Conservation (phyloP, 768 basidiomycete species). For the Imleria badia region DNA sequence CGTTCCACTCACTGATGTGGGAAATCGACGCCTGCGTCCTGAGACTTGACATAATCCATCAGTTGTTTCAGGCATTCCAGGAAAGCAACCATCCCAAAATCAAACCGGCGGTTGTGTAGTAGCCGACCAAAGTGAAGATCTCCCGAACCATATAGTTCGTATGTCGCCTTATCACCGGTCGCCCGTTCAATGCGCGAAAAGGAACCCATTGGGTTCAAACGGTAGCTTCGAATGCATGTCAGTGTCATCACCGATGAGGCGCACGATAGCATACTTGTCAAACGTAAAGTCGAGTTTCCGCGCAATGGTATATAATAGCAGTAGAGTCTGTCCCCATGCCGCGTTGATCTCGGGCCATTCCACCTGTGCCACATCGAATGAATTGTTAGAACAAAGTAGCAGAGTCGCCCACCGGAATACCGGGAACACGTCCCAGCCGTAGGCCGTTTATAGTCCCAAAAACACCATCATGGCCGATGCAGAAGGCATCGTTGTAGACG, state of each 20-base stretch:
- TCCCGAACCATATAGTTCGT: constrained; percentile 94
- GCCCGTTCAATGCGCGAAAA: constrained; percentile 90
- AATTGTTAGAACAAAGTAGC: not conserved
- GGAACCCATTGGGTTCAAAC: constrained; percentile 90
- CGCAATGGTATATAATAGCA: constrained; percentile 88
- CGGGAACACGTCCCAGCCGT: constrained; percentile 83
- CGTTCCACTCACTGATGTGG: constrained; percentile 74
- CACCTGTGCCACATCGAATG: constrained; percentile 50
- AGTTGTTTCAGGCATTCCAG: constrained; percentile 93
- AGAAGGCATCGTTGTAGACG: constrained; percentile 95
- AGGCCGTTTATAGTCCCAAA: constrained; percentile 99
- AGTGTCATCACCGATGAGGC: constrained; percentile 2
- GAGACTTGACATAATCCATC: constrained; percentile 78
- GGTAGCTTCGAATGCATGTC: constrained; percentile 57
- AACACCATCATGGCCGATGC: constrained; percentile 90
- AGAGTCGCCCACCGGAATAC: constrained; percentile 61
- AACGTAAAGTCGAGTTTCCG: constrained; percentile 90
- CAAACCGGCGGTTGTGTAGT: constrained; percentile 93
- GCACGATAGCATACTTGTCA: constrained; percentile 57
- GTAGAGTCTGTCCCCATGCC: constrained; percentile 95
- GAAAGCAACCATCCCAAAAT: constrained; percentile 94
- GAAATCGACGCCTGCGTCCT: constrained; percentile 73
- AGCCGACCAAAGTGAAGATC: constrained; percentile 87
- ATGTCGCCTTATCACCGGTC: constrained; percentile 76
- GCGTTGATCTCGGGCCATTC: constrained; percentile 99